Evolutionary conservation across 1,139 yeast genomes (phyloP).

Genomic region (Lipomyces yarrowii): DNA sequence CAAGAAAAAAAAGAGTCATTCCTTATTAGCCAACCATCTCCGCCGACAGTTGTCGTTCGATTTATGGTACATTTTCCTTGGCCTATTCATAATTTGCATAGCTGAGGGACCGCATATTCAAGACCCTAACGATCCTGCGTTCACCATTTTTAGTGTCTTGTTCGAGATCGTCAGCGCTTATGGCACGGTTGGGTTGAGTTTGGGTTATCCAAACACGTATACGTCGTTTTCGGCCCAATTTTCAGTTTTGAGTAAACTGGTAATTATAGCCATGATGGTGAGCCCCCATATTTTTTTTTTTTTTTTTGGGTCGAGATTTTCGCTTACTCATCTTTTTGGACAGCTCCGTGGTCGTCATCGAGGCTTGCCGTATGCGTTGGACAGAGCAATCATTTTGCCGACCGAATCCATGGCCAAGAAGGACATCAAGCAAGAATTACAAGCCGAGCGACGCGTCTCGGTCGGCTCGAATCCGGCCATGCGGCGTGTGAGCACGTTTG

Average conservation of each 20-base stretch:
- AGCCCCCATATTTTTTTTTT: neutral
- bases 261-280: conserved; percentile 78
- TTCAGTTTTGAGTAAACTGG: conserved; percentile 72
- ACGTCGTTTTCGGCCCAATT: conserved; percentile 78
- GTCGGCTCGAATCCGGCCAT: conserved; percentile 4
- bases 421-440: conserved; percentile 50
- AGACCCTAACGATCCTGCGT: conserved; percentile 50
- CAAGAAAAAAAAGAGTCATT: conserved; percentile 38
- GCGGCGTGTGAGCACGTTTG: conserved; percentile 8
- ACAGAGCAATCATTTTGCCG: conserved; percentile 90
- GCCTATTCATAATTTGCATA: conserved; percentile 80
- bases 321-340: neutral
- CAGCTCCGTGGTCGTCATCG: conserved; percentile 88
- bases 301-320: neutral
- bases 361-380: conserved; percentile 91
- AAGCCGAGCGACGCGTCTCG: conserved; percentile 17
- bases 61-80: conserved; percentile 89
- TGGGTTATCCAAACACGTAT: conserved; percentile 71
- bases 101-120: conserved; percentile 71
- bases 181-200: conserved; percentile 89
- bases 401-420: conserved; percentile 66
- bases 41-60: conserved; percentile 91
- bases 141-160: conserved; percentile 69
- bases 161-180: conserved; percentile 94
- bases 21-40: conserved; percentile 84